Conservation (phyloP, 164 flowering plant genomes). For the Magnolia kwangsiensis region DNA sequence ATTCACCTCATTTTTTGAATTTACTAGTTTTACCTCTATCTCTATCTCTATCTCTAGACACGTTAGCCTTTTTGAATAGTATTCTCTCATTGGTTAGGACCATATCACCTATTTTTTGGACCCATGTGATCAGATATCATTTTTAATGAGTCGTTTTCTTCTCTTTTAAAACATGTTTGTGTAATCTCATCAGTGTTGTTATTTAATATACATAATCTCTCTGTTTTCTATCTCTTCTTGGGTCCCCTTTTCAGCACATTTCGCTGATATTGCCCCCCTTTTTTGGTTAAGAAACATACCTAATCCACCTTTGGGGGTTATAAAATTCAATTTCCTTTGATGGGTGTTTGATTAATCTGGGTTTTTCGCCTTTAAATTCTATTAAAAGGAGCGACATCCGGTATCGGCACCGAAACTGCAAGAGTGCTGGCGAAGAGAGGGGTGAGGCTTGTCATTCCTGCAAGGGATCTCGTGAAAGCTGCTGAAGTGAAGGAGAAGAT, state of each 20-base stretch:
- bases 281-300: background rate
- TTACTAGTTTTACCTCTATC: background rate
- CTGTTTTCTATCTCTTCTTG: background rate
- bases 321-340: background rate
- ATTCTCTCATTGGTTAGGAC: constrained; percentile 19
- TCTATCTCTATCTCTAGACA: background rate
- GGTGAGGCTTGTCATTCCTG: constrained; percentile 74
- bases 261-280: background rate
- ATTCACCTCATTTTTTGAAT: background rate
- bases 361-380: background rate
- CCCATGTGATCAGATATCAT: background rate
- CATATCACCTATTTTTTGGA: constrained; percentile 10
- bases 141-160: background rate
- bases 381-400: constrained; percentile 78
- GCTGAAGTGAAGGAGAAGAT: constrained; percentile 53
- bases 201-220: background rate
- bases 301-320: background rate
- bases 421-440: constrained; percentile 90
- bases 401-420: constrained; percentile 93
- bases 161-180: too few relatives aligned
- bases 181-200: background rate
- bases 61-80: constrained; percentile 23
- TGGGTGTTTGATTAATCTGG: constrained; percentile 9
- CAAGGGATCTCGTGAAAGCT: constrained; percentile 72
- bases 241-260: background rate